Conservation (phyloP, 2,329 filamentous ascomycete genomes). For the Botrytis cinerea region DNA sequence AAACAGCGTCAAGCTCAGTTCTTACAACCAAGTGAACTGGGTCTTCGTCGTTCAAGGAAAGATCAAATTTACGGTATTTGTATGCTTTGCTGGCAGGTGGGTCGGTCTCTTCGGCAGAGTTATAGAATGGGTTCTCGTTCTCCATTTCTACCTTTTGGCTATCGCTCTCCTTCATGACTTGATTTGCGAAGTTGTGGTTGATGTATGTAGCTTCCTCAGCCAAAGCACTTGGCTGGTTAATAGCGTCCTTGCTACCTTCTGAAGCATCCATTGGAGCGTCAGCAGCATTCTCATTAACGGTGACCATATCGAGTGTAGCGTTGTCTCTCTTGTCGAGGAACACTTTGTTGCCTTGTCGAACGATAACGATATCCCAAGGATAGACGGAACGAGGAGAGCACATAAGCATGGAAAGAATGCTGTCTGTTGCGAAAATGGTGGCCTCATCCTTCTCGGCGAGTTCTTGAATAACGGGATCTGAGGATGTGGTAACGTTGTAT, state of each 20-base stretch:
- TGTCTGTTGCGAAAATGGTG: slow-evolving; percentile 95
- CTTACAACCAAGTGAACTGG: slow-evolving; percentile 91
- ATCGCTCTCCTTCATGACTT: slow-evolving; percentile 85
- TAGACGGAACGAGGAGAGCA: slow-evolving; percentile 95
- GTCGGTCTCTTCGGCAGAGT: slow-evolving; percentile 86
- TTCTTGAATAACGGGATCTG: slow-evolving; percentile 95
- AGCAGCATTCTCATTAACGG: slow-evolving; percentile 97
- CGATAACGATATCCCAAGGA: slow-evolving; percentile 96
- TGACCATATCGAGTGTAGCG: slow-evolving; percentile 93
- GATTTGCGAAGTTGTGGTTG: slow-evolving; percentile 99
- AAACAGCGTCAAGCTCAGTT: slow-evolving; percentile 90
- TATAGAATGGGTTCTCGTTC: slow-evolving; percentile 97
- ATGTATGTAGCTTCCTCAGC: slow-evolving; percentile 98
- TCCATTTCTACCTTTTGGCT: slow-evolving; percentile 78
- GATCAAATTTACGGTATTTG: slow-evolving; percentile 96
- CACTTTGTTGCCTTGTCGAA: slow-evolving; percentile 91
- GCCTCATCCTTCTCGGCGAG: slow-evolving; percentile 94
- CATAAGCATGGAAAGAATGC: slow-evolving; percentile 98
- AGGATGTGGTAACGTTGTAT: slow-evolving; percentile 97
- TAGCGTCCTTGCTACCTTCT: slow-evolving; percentile 88
- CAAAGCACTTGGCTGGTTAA: slow-evolving; percentile 91
- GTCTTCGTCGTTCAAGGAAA: slow-evolving; percentile 87
- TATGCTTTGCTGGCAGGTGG: slow-evolving; percentile 95
- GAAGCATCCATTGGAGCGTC: slow-evolving; percentile 90
- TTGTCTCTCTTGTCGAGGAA: slow-evolving; percentile 99